Base-by-base conservation (phyloP, 768 basidiomycete species). In the Phanerodontia chrysosporium region DNA sequence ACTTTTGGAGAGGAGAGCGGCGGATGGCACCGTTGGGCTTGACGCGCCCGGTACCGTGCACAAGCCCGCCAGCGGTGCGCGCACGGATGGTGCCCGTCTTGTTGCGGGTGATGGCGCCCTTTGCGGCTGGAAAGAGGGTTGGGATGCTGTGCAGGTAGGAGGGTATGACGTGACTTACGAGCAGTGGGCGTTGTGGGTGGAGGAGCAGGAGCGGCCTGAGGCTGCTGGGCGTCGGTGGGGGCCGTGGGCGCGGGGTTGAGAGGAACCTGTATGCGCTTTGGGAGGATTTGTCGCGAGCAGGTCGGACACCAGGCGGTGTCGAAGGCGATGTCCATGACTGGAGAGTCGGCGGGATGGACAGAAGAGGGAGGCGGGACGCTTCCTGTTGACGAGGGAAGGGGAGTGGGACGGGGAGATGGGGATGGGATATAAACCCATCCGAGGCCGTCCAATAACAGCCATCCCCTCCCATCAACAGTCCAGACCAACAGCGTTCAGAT, bases 271-370 rank as follows among this genome's bases (percentile, higher is more conserved):
- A 74, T 75, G 63, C 88, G 86, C 69, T 89, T 90, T n/a, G 91
- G 90, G n/a, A 82, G 75, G 64, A 93, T 91, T 62, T 87, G 86
- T 64, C 83, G 77, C 66, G 85, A 82, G 77, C 91, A 93, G 67
- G 82, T 83, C 51, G 88, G 87, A 80, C 90, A 92, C 87, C 87
- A 93, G 57, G 84, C 76, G 62, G 85, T 80, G 74, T 90, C 89
- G 75, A 85, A 67, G 62, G 63, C 51, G 54, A 67, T 64, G 60
- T 68, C 64, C 64, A 65, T 61, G 45, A 24, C 32, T 27, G 22
- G 22, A 27, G 18, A n/a, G 32, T 49, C 6, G 52, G 28, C n/a
- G 22, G 52, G 35, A 28, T 28, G 52, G 52, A 53, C 52, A 36
- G 36, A 53, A 30, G 21, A 32, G 24, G 35, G 32, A 9, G 52